Conservation (phyloP, 192 early-diverging fungal species). For the Funneliformis geosporum region DNA sequence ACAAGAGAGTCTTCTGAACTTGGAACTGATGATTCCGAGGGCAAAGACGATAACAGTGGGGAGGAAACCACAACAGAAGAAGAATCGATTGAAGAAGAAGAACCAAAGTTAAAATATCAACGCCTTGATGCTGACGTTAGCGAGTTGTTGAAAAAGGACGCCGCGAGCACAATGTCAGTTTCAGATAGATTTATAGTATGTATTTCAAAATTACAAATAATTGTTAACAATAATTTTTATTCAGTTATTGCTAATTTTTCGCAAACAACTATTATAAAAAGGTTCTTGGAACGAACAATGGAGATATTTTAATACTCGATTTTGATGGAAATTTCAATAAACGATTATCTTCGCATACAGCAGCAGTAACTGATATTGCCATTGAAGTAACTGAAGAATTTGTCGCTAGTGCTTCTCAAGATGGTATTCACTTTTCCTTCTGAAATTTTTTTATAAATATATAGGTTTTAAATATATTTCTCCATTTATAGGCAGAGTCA, state of each 20-base stretch:
- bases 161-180: conserved; percentile 77
- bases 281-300: conserved; percentile 91
- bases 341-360: conserved; percentile 78
- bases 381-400: conserved; percentile 87
- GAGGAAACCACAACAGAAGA: conserved; percentile 21
- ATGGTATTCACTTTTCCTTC: conserved; percentile 59
- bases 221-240: background rate
- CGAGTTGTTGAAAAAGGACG: conserved; percentile 83
- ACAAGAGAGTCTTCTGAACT: background rate
- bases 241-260: background rate
- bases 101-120: conserved; percentile 90
- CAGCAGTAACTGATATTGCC: conserved; percentile 84
- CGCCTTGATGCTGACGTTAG: conserved; percentile 75
- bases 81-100: conserved; percentile 78
- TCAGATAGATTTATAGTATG: conserved; percentile 84
- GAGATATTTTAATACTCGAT: conserved; percentile 86
- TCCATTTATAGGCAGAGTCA: conserved; percentile 67
- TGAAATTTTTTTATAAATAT: background rate
- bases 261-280: conserved; percentile 32
- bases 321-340: conserved; percentile 90
- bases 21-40: background rate
- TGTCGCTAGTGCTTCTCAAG: conserved; percentile 90
- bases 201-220: background rate
- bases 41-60: background rate
- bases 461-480: background rate